Evolutionary conservation across 805 yeast species (phyloP).

Genomic region (Brettanomyces sp.): DNA sequence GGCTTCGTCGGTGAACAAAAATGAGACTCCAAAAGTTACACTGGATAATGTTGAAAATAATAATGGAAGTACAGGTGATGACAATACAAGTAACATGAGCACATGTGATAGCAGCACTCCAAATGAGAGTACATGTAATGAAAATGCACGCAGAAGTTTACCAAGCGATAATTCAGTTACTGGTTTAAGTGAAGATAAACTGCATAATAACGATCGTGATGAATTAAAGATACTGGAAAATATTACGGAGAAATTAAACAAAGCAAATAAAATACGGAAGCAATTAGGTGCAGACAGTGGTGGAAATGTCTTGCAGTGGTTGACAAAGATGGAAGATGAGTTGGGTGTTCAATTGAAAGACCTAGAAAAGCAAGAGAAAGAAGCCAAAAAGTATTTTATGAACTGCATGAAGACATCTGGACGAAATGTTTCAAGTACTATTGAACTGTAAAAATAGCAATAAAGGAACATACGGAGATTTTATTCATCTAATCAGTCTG

Average conservation of each 20-base stretch:
- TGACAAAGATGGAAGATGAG: not conserved
- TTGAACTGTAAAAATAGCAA: conserved; percentile 1
- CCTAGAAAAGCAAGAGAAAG: conserved; percentile 3
- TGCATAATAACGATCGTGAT: too few species aligned
- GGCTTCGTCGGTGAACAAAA: too few species aligned
- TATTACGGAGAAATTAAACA: too few species aligned
- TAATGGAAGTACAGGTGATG: not conserved
- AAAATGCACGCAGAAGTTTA: too few species aligned
- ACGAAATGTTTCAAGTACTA: conserved; percentile 13
- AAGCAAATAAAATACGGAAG: not conserved
- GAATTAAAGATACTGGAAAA: too few species aligned
- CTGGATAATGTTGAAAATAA: too few species aligned
- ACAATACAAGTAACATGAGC: not conserved
- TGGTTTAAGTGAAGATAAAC: too few species aligned
- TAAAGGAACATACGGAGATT: conserved; percentile 4
- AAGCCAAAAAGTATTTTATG: conserved; percentile 13
- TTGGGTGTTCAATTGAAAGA: not conserved
- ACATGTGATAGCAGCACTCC: too few species aligned
- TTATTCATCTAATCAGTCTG: conserved; percentile 7
- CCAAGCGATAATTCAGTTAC: too few species aligned
- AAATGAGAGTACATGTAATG: too few species aligned
- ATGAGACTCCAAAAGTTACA: too few species aligned
- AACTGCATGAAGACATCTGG: conserved; percentile 19
- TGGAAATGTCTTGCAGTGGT: conserved; percentile 3
- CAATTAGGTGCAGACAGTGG: conserved; percentile 5